Evolutionary conservation across 2,329 filamentous ascomycete genomes (phyloP).

Genomic region (Alternaria sp.): DNA sequence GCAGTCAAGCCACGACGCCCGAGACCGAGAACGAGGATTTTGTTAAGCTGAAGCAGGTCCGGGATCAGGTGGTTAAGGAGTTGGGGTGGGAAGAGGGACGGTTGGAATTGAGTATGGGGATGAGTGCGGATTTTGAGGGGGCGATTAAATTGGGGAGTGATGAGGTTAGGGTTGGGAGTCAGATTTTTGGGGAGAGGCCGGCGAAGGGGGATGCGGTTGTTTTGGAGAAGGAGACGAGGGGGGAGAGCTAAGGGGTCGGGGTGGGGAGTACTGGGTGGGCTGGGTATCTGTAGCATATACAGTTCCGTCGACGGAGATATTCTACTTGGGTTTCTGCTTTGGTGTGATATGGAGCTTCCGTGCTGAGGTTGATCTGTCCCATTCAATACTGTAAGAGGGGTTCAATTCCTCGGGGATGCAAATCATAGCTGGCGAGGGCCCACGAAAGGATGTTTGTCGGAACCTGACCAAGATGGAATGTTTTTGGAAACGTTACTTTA

Average conservation of each 20-base stretch:
- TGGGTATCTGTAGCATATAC: too few species aligned
- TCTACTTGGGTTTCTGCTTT: too few species aligned
- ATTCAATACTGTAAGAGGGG: too few species aligned
- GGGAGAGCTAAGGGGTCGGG: constrained; percentile 18
- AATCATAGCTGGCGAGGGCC: too few species aligned
- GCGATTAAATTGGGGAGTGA: constrained; percentile 82
- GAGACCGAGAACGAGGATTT: constrained; percentile 96
- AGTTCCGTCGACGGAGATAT: too few species aligned
- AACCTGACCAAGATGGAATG: too few species aligned
- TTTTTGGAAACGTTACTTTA: too few species aligned
- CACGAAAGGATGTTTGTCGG: too few species aligned
- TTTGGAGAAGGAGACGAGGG: constrained; percentile 36
- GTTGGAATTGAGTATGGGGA: constrained; percentile 95
- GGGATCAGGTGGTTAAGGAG: constrained; percentile 71
- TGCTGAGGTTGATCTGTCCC: too few species aligned
- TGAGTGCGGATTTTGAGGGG: constrained; percentile 95
- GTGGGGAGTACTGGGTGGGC: too few species aligned
- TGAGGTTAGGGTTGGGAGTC: constrained; percentile 91
- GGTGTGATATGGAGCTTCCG: too few species aligned
- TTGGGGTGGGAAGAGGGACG: constrained; percentile 62
- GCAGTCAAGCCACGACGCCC: constrained; percentile 72
- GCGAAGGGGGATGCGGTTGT: constrained; percentile 80
- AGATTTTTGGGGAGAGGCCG: constrained; percentile 87
- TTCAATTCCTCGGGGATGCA: too few species aligned
- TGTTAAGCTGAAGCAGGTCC: constrained; percentile 67